Base-by-base conservation (phyloP, 768 basidiomycete species). In the Trichaptum fuscoviolaceum region DNA sequence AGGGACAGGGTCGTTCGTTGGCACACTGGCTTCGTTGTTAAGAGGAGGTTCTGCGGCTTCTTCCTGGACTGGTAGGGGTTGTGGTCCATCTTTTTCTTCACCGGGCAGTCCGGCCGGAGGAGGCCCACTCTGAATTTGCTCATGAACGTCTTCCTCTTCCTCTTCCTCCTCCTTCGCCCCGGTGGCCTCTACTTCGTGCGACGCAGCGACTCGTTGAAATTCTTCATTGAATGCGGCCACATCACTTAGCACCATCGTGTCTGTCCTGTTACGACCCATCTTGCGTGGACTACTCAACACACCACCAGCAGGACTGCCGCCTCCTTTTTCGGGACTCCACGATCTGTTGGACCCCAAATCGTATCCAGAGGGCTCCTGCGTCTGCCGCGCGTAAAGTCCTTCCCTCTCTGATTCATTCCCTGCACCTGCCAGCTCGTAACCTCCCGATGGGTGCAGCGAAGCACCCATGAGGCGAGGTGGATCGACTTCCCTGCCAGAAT, bases 191-290 rank as follows among this genome's bases (percentile, higher is more conserved):
- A 12, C 15, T 20, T 52, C 42, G 10, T 52, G 42, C 20, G 15
- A 52, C 6, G 42, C 42, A 5, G 42, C 42, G 15, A 6, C 15
- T 20, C 42, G 42, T 12, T 34, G 24, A 12, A 81, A 66, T 65
- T 83, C 82, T 62, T 82, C 82, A 10, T 73, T 73, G 62, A 80
- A 67, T 63, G 63, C 77, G 52, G 69, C 77, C 0, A 72, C 78
- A 67, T 84, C 82, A 71, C 83, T 85, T 69, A 85, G 83, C 24
- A 91, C 83, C 90, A 92, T 91, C 1, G 90, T 92, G 69, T 90
- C 89, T 9, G 90, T 91, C 68, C 89, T 78, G 67, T 74, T 83
- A 35, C 89, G 78, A 1, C 87, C 85, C 24, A 80, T 70, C 57
- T 75, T 82, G 9, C 84, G 77, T 52, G 84, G 79, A 70, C 81